Evolutionary conservation across 1,139 yeast genomes (phyloP).

Genomic region (Candida labiduridarum): DNA sequence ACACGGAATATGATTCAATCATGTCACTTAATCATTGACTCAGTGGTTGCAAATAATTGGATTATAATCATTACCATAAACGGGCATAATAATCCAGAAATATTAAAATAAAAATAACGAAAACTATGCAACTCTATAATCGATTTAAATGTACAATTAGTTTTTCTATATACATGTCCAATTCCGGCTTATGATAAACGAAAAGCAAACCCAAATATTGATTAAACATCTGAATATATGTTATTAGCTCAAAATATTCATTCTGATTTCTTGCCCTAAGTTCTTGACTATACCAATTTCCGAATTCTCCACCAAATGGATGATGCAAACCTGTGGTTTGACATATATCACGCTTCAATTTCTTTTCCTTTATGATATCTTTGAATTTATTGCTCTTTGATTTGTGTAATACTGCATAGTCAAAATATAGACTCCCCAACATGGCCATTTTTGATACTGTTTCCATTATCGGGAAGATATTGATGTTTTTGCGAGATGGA

Average conservation of each 20-base stretch:
- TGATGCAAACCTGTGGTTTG: slow-evolving; percentile 9
- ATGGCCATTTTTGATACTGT: not conserved
- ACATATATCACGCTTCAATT: slow-evolving; percentile 20
- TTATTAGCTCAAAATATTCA: slow-evolving; percentile 18
- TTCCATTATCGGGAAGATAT: not conserved
- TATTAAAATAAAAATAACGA: not conserved
- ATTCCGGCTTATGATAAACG: slow-evolving; percentile 11
- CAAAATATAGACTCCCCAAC: slow-evolving; percentile 13
- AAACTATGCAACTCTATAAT: not conserved
- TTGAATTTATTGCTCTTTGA: not conserved
- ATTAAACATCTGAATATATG: slow-evolving; percentile 18
- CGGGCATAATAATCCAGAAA: not conserved
- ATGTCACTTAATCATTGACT: too few species aligned
- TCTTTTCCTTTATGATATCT: slow-evolving; percentile 20
- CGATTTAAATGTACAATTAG: not conserved
- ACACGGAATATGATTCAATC: too few species aligned
- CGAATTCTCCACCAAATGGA: slow-evolving; percentile 15
- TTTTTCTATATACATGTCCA: slow-evolving; percentile 12
- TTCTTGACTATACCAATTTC: slow-evolving; percentile 11
- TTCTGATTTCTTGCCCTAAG: slow-evolving; percentile 15
- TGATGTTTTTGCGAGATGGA: not conserved
- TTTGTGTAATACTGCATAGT: slow-evolving; percentile 2
- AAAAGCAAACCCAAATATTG: slow-evolving; percentile 26
- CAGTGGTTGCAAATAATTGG: too few species aligned
- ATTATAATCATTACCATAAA: not conserved